A percentile compares a stretch with the other conserved stretches of the same genome.
Conservation (phyloP, 2,329 filamentous ascomycete genomes). For the Phialophora expanda region DNA sequence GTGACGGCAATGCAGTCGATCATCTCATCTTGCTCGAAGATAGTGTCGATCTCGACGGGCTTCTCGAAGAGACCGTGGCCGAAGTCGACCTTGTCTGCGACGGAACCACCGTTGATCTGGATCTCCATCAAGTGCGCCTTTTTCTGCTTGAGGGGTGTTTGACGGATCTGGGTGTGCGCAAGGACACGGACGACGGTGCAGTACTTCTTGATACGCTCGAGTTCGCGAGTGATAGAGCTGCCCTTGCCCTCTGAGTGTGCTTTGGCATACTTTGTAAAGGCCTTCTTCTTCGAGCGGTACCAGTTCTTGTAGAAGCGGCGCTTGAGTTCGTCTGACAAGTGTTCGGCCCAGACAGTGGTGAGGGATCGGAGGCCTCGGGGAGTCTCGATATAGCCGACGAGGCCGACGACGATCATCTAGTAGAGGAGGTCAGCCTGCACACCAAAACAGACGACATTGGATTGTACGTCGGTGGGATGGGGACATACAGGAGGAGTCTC, state of each 20-base stretch:
- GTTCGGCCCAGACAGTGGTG: slow-evolving; percentile 99
- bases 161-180: slow-evolving; percentile 98
- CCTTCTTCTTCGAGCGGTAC: slow-evolving; percentile 99
- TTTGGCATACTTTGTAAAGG: slow-evolving; percentile 99
- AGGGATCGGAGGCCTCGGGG: slow-evolving; percentile 98
- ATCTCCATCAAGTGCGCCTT: slow-evolving; percentile 99
- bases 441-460: slow-evolving; percentile 34
- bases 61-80: slow-evolving; percentile 98
- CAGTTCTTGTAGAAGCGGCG: slow-evolving; percentile 99
- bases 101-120: slow-evolving; percentile 96
- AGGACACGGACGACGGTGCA: slow-evolving; percentile 99
- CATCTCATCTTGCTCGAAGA: slow-evolving; percentile 99
- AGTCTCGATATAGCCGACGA: slow-evolving; percentile 99
- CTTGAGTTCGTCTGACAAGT: slow-evolving; percentile 98
- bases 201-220: slow-evolving; percentile 99
- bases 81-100: slow-evolving; percentile 97
- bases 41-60: slow-evolving; percentile 86
- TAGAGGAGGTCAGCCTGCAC: slow-evolving; percentile 34
- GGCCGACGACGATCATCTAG: slow-evolving; percentile 99
- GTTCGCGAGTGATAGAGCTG: slow-evolving; percentile 89
- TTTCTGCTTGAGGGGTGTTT: slow-evolving; percentile 99
- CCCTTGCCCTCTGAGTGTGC: slow-evolving; percentile 96
- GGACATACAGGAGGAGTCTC: slow-evolving; percentile 92
- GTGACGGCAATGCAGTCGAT: slow-evolving; percentile 99
- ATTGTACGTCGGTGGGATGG: slow-evolving; percentile 38